Evolutionary conservation across 75 land plant genomes (phyloP), one percentile per base, ranked within the genome.

Genomic region (Picea sitchensis): DNA sequence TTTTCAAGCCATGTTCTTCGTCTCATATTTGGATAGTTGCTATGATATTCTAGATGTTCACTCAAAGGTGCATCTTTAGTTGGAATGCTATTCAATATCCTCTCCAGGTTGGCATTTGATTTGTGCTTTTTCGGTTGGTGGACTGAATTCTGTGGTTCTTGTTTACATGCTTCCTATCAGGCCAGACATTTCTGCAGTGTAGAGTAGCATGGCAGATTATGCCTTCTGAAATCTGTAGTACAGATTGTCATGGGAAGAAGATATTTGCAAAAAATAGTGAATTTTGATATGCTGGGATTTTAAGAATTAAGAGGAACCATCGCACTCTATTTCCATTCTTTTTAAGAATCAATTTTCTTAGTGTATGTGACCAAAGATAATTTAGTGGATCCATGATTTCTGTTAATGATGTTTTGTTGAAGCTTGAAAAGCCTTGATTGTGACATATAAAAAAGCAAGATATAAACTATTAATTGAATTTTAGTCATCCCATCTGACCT

Each of bases 301-400:
- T 21, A 71, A 71, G 73, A 20, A 67, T 67, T 71, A 71, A 71
- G 13, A 41, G 74, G 56, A 71, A 71, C 36, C 44, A 17, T 38
- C 20, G 7, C 44, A 44, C 51, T 67, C 71, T 67, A 17, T 38
- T 67, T 34, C 44, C 44, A 67, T 67, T 34, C 36, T 17, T 67
- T 67, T 13, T 13, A 67, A 56, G n/a, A 47, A 9, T 71, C 51
- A 38, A 44, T 18, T 71, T 71, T 47, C 36, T 71, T 69, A 11
- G 56, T 51, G 56, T 51, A 51, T 51, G 56, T 51, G 56, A 51
- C 56, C 56, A 51, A 51, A 47, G 54, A 51, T 51, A 51, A 9
- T 9, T 51, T 51, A 51, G 12, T 51, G 11, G 12, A 51, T 51
- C 56, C 56, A 51, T 9, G 56, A 51, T 51, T 51, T 51, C 56